Base-by-base conservation (phyloP, 1,284 basidiomycete species). In the Megacollybia platyphylla region DNA sequence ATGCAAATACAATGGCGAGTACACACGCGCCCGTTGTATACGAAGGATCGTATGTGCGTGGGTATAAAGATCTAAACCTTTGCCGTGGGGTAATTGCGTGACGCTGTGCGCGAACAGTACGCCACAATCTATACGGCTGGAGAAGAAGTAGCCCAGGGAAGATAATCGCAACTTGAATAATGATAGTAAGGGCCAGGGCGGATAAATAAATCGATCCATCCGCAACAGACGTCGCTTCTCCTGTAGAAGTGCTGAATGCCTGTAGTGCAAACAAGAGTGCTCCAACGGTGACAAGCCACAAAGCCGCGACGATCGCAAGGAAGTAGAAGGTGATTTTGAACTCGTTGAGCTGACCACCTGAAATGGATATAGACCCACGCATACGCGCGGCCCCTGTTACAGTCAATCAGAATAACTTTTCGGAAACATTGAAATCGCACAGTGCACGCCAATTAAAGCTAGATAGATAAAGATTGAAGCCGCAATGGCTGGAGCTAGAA, bases 21-120 rank as follows among this genome's bases (percentile, higher is more conserved):
- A 85, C 64, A 52, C 76, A 79, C 36, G 78, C 74, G 29, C 74
- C 73, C 13, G 73, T 70, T 7, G 79, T 74, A 52, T 73, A 78
- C 1, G 77, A 67, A 9, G 81, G 77, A 48, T 82, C 72, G 54
- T 82, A 86, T 18, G 72, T 67, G 45, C 70, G 65, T n/a, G 86
- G 85, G 53, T 80, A 83, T 48, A 79, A 65, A 49, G 79, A 86
- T 64, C 84, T 62, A 62, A 87, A 88, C n/a, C 71, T 65, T 56
- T 87, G 79, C 24, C 87, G 68, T 31, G 87, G 86, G 7, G 86
- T 89, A 24, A 80, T 51, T 4, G 80, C 77, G 18, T 64, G 62
- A 45, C 63, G 69, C 52, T 79, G 72, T 2, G 68, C 65, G 27
- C 65, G 62, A 20, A 76, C 46, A 28, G 80, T 71, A 43, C 57